These are phyloP conservation scores for Speleostelium caveatum DNA, from an alignment of 78 protist species.

Conservation along the genomic window DNA sequence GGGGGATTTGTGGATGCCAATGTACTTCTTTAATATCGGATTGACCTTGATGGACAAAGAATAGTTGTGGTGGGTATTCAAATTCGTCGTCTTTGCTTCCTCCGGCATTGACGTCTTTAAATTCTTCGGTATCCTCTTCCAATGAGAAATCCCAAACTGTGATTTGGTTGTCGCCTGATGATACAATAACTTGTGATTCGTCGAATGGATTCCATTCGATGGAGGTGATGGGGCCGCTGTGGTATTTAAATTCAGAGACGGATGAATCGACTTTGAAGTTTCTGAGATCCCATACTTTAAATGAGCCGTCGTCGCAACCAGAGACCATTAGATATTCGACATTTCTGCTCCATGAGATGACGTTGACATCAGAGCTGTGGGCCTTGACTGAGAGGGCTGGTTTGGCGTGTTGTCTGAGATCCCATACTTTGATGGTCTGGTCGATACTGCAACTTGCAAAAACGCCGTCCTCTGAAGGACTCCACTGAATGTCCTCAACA, in stretches of 20 bases:
- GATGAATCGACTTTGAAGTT: slow-evolving; percentile 40
- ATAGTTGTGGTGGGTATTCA: slow-evolving; percentile 91
- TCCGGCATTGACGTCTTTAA: slow-evolving; percentile 1
- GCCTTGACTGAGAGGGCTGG: slow-evolving; percentile 79
- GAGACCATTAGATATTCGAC: slow-evolving; percentile 89
- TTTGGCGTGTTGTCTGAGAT: slow-evolving; percentile 50
- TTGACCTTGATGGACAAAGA: slow-evolving; percentile 97
- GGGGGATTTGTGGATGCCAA: slow-evolving; percentile 96
- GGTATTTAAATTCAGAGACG: slow-evolving; percentile 85
- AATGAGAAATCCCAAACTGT: slow-evolving; percentile 96
- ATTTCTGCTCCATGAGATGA: slow-evolving; percentile 89
- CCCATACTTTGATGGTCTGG: slow-evolving; percentile 88
- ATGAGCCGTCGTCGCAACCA: slow-evolving; percentile 97
- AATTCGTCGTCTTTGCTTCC: slow-evolving; percentile 19
- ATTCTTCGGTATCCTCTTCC: slow-evolving; percentile 90
- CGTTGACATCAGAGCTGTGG: slow-evolving; percentile 92
- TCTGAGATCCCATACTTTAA: slow-evolving; percentile 96
- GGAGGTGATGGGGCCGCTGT: slow-evolving; percentile 90
- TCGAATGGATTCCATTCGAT: slow-evolving; percentile 95
- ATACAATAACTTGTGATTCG: slow-evolving; percentile 90
- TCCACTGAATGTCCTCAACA: slow-evolving; percentile 96
- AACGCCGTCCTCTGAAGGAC: slow-evolving; percentile 90
- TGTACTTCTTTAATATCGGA: slow-evolving; percentile 93
- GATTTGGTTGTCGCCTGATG: slow-evolving; percentile 84
- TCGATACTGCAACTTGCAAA: slow-evolving; percentile 86